phyloP scores from a whole-genome alignment of 345 rosid genomes.

The Arabidopsis arenosa region DNA sequence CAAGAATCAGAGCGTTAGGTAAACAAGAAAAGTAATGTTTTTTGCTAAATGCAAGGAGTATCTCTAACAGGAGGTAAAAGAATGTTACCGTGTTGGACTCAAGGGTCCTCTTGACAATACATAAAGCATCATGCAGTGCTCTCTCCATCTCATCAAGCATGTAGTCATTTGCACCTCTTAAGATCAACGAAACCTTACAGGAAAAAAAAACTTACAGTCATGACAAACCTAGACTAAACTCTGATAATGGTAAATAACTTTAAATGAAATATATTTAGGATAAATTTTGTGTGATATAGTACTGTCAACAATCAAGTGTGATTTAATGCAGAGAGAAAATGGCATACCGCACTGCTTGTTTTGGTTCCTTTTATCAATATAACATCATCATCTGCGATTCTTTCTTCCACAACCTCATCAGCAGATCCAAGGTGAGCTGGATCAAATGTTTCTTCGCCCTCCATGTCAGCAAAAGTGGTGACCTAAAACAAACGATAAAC shows the following conservation, averaged over 20 bases:
- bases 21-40: background rate
- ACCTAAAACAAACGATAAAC: constrained; percentile 54
- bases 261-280: background rate
- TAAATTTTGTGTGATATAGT: background rate
- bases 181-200: constrained; percentile 84
- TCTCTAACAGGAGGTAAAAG: constrained; percentile 5
- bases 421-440: constrained; percentile 80
- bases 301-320: constrained; percentile 10
- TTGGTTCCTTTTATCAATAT: constrained; percentile 91
- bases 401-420: constrained; percentile 93
- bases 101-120: constrained; percentile 92
- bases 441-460: constrained; percentile 98
- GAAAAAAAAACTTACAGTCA: background rate
- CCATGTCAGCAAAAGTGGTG: constrained; percentile 99
- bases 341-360: constrained; percentile 76
- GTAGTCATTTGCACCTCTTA: constrained; percentile 96
- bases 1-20: constrained; percentile 12
- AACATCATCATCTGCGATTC: constrained; percentile 94
- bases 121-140: constrained; percentile 86
- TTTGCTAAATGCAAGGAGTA: background rate
- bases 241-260: background rate
- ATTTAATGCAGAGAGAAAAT: constrained; percentile 15
- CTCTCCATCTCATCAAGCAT: constrained; percentile 99
- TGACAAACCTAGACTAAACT: constrained; percentile 15
- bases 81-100: constrained; percentile 83